Conservation (phyloP, 1,284 basidiomycete genomes). For the Malassezia cuniculi region DNA sequence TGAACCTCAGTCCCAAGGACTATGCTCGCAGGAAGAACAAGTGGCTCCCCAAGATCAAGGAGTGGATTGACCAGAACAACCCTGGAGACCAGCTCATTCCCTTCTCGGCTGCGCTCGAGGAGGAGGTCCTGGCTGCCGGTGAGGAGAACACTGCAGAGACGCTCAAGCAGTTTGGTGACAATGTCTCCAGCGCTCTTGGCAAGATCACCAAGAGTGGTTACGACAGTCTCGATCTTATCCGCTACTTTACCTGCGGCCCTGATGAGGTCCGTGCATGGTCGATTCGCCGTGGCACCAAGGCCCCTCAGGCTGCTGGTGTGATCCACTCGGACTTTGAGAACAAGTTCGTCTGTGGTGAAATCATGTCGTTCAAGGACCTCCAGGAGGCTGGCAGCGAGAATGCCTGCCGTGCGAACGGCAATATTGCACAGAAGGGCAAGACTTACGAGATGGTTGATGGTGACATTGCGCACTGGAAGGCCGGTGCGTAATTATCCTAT, state of each 20-base stretch:
- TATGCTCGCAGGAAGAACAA: constrained; percentile 98
- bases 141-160: constrained; percentile 32
- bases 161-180: constrained; percentile 32
- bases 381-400: constrained; percentile 80
- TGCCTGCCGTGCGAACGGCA: constrained; percentile 87
- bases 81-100: constrained; percentile 90
- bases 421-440: constrained; percentile 89
- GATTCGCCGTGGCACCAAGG: constrained; percentile 80
- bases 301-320: constrained; percentile 92
- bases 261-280: constrained; percentile 95
- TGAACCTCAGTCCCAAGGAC: constrained; percentile 91
- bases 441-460: constrained; percentile 60
- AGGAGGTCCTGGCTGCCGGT: constrained; percentile 57
- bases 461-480: constrained; percentile 37
- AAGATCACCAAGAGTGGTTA: constrained; percentile 44
- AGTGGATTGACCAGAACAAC: constrained; percentile 95
- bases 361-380: constrained; percentile 83
- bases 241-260: constrained; percentile 77
- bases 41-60: constrained; percentile 96
- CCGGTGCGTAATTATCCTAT: constrained; percentile 15
- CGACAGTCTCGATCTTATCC: constrained; percentile 36
- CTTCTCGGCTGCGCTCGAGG: constrained; percentile 91
- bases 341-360: constrained; percentile 99
- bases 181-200: constrained; percentile 34
- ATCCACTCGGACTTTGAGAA: constrained; percentile 94